A percentile compares a stretch with the other conserved stretches of the same genome.
These are phyloP conservation scores for Diaporthe eres DNA, from an alignment of 2,329 filamentous ascomycete species.

Conservation along the genomic window DNA sequence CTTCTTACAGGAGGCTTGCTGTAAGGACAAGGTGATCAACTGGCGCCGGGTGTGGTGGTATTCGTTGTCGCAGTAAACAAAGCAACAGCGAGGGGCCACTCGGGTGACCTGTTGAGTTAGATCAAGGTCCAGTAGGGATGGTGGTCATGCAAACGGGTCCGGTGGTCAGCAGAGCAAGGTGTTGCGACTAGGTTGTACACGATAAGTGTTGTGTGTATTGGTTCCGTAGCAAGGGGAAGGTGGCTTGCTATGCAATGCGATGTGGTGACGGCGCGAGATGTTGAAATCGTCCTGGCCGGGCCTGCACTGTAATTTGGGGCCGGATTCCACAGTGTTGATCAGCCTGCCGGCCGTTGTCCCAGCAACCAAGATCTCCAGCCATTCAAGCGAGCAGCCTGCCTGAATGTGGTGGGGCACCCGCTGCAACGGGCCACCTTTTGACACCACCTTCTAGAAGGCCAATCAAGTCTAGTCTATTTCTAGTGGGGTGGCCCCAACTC, in stretches of 20 bases:
- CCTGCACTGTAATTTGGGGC: not conserved
- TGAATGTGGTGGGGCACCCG: not conserved
- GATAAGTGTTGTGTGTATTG: slow-evolving; percentile 13
- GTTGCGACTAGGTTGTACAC: not conserved
- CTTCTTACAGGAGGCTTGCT: not conserved
- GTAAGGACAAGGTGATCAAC: not conserved
- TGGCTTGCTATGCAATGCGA: slow-evolving; percentile 23
- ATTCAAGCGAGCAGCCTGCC: not conserved
- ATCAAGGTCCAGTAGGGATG: not conserved
- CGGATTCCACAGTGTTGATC: slow-evolving; percentile 2
- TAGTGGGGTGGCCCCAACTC: not conserved
- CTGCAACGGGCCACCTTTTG: not conserved
- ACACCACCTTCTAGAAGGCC: slow-evolving; percentile 18
- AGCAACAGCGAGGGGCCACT: slow-evolving; percentile 1
- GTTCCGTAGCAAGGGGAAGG: not conserved
- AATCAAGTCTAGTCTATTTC: slow-evolving; percentile 29
- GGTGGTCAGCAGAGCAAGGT: not conserved
- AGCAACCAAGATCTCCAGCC: slow-evolving; percentile 9
- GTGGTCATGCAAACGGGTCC: not conserved
- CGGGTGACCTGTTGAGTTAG: not conserved
- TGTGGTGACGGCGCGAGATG: slow-evolving; percentile 13
- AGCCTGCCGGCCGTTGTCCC: slow-evolving; percentile 25
- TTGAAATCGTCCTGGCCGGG: not conserved
- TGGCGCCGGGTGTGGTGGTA: not conserved
- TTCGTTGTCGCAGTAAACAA: slow-evolving; percentile 14